Percentiles rank a stretch among this genome's conserved stretches.
phyloP scores from a whole-genome alignment of 148 eudicot genomes.

The Selenicereus undatus region DNA sequence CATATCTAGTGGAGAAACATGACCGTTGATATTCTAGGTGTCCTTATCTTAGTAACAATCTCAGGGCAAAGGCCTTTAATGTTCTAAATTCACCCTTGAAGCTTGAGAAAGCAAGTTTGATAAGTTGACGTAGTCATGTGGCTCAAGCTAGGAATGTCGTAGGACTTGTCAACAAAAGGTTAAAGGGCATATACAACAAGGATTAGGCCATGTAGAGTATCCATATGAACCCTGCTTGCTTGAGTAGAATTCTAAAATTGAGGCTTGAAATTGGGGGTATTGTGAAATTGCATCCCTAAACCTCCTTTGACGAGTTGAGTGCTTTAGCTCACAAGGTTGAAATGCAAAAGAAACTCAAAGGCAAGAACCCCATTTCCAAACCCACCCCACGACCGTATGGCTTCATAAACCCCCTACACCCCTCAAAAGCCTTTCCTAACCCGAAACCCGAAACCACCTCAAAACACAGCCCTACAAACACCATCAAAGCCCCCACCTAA shows the following conservation, averaged over 20 bases:
- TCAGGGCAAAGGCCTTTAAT: slow-evolving; percentile 91
- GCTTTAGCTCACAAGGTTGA: no score
- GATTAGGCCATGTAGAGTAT: slow-evolving; percentile 80
- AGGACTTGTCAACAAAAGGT: slow-evolving; percentile 79
- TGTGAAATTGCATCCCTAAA: no score
- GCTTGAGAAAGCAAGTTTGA: slow-evolving; percentile 89
- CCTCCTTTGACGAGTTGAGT: no score
- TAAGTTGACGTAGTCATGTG: slow-evolving; percentile 81
- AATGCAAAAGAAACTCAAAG: no score
- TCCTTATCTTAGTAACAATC: slow-evolving; percentile 75
- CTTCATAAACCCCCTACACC: no score
- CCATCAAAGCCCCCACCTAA: no score
- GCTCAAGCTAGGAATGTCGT: slow-evolving; percentile 72
- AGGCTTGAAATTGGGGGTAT: slow-evolving; percentile 85
- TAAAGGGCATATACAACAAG: slow-evolving; percentile 60
- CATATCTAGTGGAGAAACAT: slow-evolving; percentile 80
- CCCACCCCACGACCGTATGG: no score
- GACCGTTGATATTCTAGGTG: slow-evolving; percentile 96
- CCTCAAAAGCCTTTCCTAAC: no score
- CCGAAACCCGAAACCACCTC: no score
- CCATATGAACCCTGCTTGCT: slow-evolving; percentile 79
- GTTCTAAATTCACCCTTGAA: slow-evolving; percentile 93
- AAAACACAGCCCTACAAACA: no score
- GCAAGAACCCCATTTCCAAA: no score
- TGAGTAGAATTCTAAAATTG: slow-evolving; percentile 87